Evolutionary conservation across 805 yeast genomes (phyloP), one percentile per base, ranked within the genome.

Genomic region (Candida broadrunensis): DNA sequence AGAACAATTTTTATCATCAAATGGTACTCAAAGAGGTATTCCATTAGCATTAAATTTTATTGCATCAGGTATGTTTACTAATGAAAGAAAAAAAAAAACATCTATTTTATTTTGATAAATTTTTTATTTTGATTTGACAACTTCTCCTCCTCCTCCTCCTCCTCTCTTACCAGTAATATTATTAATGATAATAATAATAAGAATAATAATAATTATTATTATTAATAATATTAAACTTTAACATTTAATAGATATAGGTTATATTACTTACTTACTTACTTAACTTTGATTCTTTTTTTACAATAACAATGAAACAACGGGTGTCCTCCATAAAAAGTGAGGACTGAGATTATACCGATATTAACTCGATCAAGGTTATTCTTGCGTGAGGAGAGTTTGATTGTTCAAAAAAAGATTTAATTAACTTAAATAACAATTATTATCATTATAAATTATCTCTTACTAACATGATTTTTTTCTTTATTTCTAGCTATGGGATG

Each of bases 1-100:
- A 32, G 70, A 73, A 31, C 74, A 80, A 5, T 90, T 86, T 55
- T 63, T 89, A 40, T 74, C 89, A 2, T 82, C 90, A 3, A 87
- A 89, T 63, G 83, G 93, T 11, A 80, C 96, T 1, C 90, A 86
- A 52, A 72, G 72, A 33, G 95, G 88, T 20, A 25, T 88, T 13
- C 96, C 96, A 1, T 67, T 90, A 51, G 85, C 96, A 2, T 70
- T 90, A 45, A 90, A 90, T 60, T 90, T 90, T 58, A 80, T 90
- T 40, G 97, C 97, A 37, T 82, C 95, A 50, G 95, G 95, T 77
- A 72, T 68, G 86, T 83, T 18, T 27, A n/a, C n/a, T n/a, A n/a
- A n/a, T n/a, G 26, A 23, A 23, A 23, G 26, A 23, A 8, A 23
- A 23, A 8, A 23, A 8, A 8, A 8, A 23, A 23, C 8, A 23